Percentiles rank a stretch among this genome's conserved stretches.
These are phyloP conservation scores for Lachancea dasiensis DNA, from an alignment of 805 yeast genomes.

Conservation along the genomic window DNA sequence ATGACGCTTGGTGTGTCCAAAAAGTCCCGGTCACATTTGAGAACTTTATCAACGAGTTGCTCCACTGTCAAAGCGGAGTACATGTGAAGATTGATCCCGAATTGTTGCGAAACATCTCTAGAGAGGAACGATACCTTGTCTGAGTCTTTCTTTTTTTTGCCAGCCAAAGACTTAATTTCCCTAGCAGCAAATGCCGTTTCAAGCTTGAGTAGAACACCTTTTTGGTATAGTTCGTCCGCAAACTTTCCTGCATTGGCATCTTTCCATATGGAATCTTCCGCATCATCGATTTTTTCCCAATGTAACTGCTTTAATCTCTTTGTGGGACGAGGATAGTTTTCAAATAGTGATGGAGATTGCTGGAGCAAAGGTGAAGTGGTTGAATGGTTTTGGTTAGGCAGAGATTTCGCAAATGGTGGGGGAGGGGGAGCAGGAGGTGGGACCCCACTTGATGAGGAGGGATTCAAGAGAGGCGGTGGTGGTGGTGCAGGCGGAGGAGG, in stretches of 20 bases:
- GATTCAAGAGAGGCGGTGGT: constrained; percentile 30
- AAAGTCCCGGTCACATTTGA: constrained; percentile 71
- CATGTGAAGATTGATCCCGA: constrained; percentile 87
- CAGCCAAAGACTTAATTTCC: constrained; percentile 47
- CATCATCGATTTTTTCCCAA: constrained; percentile 88
- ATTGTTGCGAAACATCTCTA: constrained; percentile 86
- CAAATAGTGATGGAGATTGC: constrained; percentile 35
- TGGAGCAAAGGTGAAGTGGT: constrained; percentile 32
- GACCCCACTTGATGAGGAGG: constrained; percentile 26
- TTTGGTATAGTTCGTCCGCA: constrained; percentile 58
- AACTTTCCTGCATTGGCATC: constrained; percentile 49
- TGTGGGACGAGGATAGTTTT: constrained; percentile 59
- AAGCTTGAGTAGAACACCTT: constrained; percentile 78
- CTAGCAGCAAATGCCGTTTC: constrained; percentile 86
- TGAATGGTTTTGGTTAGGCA: constrained; percentile 13
- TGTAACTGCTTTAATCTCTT: constrained; percentile 87
- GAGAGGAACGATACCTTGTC: constrained; percentile 65
- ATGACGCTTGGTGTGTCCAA: constrained; percentile 64
- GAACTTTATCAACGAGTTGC: constrained; percentile 61
- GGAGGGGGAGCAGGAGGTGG: constrained; percentile 35
- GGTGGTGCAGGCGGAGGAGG: constrained; percentile 21
- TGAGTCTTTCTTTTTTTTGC: constrained; percentile 42
- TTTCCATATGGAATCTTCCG: constrained; percentile 84
- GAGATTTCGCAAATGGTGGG: constrained; percentile 19
- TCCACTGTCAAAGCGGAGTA: constrained; percentile 57